phyloP scores from a whole-genome alignment of 2,329 filamentous ascomycete genomes.

The Fusarium coicis region DNA sequence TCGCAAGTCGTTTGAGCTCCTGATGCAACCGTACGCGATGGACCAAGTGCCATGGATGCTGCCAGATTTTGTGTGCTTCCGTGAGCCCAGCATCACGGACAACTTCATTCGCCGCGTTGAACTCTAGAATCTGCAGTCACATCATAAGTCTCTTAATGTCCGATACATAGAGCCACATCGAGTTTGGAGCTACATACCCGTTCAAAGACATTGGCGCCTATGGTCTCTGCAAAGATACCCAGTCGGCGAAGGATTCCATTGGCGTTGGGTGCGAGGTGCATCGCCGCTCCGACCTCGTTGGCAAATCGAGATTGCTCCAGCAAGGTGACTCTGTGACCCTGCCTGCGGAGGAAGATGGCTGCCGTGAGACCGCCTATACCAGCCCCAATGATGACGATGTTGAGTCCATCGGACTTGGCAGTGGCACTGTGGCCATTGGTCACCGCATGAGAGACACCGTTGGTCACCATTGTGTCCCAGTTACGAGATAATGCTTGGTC shows the following conservation, averaged over 20 bases:
- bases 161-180: fast-evolving
- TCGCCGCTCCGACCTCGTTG: slow-evolving; percentile 67
- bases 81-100: slow-evolving; percentile 49
- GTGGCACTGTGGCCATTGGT: background rate
- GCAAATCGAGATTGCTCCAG: slow-evolving; percentile 54
- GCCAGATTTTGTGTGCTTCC: slow-evolving; percentile 54
- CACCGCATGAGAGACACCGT: fast-evolving
- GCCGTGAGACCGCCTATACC: slow-evolving; percentile 62
- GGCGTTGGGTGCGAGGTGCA: slow-evolving; percentile 70
- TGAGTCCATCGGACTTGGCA: background rate
- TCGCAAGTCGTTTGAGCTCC: slow-evolving; percentile 53
- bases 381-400: slow-evolving; percentile 28
- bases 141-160: fast-evolving
- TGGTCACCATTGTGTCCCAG: background rate
- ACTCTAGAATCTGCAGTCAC: slow-evolving; percentile 46
- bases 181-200: background rate
- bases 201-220: slow-evolving; percentile 50
- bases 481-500: too few species aligned
- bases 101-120: slow-evolving; percentile 50
- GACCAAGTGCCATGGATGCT: slow-evolving; percentile 60
- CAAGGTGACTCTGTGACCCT: slow-evolving; percentile 56
- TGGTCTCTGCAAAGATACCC: slow-evolving; percentile 52
- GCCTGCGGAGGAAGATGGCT: slow-evolving; percentile 60
- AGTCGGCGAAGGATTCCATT: slow-evolving; percentile 64
- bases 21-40: slow-evolving; percentile 64